Base-by-base conservation (phyloP, 306 rosid genomes). In the Sicyos edulis region DNA sequence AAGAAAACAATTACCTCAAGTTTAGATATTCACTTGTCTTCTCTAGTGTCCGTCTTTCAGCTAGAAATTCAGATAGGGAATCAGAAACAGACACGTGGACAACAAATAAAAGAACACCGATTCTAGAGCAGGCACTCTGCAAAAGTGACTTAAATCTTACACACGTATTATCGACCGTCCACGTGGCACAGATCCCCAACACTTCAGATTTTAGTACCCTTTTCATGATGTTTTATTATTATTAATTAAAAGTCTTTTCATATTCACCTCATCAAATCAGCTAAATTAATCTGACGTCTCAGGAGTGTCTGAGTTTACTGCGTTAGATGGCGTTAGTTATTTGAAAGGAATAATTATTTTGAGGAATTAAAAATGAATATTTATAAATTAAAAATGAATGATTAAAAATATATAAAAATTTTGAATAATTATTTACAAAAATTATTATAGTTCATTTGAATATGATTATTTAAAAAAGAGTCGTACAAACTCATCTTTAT, bases 1-100 rank as follows among this genome's bases (percentile, higher is more conserved):
- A n/a, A n/a, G n/a, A n/a, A n/a, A n/a, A 14, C 14, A 4, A 53
- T 22, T 82, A 92, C 98, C 89, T 87, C 57, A 83, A 85, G 32
- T 51, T 85, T 67, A 60, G 74, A 6, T 72, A 71, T 50, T 78
- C 77, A 13, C 58, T 45, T 19, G 73, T 21, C 17, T 73, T 76
- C 78, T 83, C 83, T 86, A 21, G 79, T 79, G 77, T 40, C 87
- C 82, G 79, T 34, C 79, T 85, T 63, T 83, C 84, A 15, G 8
- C 73, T 68, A 24, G 37, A 74, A 13, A 7, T 74, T 29, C 37
- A 16, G 15, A 75, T 54, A 72, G 10, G 10, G 60, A 71, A 76
- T 58, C 3, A 73, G 53, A 71, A 49, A 2, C 32, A 1, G 15
- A 14, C 45, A 68, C 73, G 42, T 68, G 22, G 72, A 20, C 14